A percentile compares a stretch with the other conserved stretches of the same genome.
These are phyloP conservation scores for Candida silvatica DNA, from an alignment of 805 yeast genomes.

Conservation along the genomic window DNA sequence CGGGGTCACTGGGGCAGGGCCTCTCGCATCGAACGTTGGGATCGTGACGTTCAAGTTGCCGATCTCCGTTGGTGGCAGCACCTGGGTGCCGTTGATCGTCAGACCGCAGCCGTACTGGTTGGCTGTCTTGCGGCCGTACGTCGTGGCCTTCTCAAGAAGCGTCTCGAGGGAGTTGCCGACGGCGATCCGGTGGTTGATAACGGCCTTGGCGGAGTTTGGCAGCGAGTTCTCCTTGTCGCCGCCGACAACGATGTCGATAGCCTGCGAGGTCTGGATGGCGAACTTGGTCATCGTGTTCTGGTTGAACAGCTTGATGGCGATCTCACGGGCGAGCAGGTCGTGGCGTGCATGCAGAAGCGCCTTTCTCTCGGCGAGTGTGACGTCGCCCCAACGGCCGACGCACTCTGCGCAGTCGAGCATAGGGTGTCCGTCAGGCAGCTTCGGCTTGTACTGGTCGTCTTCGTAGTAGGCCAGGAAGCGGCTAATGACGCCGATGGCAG, in stretches of 20 bases:
- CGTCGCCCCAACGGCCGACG: constrained; percentile 38
- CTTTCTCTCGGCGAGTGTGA: constrained; percentile 18
- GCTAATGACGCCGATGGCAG: constrained; percentile 39
- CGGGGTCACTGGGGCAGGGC: neutral
- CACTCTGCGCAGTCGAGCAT: constrained; percentile 47
- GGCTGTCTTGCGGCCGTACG: constrained; percentile 26
- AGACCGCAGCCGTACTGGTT: constrained; percentile 22
- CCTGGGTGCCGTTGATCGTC: constrained; percentile 16
- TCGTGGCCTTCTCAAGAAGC: constrained; percentile 26
- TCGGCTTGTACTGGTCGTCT: constrained; percentile 39
- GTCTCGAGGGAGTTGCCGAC: constrained; percentile 30
- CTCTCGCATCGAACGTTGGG: too few species aligned
- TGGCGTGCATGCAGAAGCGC: constrained; percentile 29
- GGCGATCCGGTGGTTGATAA: constrained; percentile 38
- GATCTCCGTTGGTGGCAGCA: neutral
- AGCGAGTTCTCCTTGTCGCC: constrained; percentile 42
- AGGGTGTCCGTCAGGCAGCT: constrained; percentile 48
- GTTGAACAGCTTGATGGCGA: constrained; percentile 27
- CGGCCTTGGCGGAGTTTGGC: constrained; percentile 36
- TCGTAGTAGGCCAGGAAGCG: constrained; percentile 40
- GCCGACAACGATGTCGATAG: constrained; percentile 36
- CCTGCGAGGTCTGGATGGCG: constrained; percentile 38
- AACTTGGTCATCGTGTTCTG: constrained; percentile 23
- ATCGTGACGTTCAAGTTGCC: neutral
- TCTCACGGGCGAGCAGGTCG: constrained; percentile 28